Conservation (phyloP, 2,329 filamentous ascomycete species). For the Fusarium sp. region DNA sequence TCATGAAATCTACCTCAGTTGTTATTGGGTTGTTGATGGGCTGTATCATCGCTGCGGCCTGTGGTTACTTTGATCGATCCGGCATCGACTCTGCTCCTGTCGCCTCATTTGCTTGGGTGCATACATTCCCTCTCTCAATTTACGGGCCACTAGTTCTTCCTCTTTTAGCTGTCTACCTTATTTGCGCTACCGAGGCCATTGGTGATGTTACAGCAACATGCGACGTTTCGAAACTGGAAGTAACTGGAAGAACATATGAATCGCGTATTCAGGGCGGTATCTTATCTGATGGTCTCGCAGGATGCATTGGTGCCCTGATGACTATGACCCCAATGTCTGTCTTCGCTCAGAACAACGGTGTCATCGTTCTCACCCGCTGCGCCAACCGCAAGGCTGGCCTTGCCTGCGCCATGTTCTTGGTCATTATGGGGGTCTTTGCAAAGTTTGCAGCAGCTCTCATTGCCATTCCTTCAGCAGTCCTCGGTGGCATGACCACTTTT, state of each 20-base stretch:
- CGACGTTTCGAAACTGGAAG: conserved; percentile 79
- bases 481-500: conserved; percentile 81
- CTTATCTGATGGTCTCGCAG: conserved; percentile 79
- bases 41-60: conserved; percentile 80
- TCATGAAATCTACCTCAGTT: conserved; percentile 84
- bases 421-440: conserved; percentile 83
- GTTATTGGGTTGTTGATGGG: conserved; percentile 77
- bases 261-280: conserved; percentile 82
- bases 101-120: conserved; percentile 80
- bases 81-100: conserved; percentile 76
- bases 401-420: conserved; percentile 77
- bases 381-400: conserved; percentile 84
- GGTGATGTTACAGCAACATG: conserved; percentile 84
- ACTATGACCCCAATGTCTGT: conserved; percentile 83
- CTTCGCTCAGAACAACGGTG: conserved; percentile 86
- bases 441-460: conserved; percentile 85
- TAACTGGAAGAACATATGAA: conserved; percentile 76
- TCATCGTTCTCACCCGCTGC: conserved; percentile 82
- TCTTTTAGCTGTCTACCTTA: conserved; percentile 73
- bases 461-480: conserved; percentile 73
- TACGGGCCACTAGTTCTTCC: conserved; percentile 80
- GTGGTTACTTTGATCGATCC: conserved; percentile 79
- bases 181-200: conserved; percentile 81
- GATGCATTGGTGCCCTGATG: conserved; percentile 77
- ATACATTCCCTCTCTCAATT: conserved; percentile 76